Base-by-base conservation (phyloP, 176 grass and related monocot genomes). In the Elymus sibiricus region DNA sequence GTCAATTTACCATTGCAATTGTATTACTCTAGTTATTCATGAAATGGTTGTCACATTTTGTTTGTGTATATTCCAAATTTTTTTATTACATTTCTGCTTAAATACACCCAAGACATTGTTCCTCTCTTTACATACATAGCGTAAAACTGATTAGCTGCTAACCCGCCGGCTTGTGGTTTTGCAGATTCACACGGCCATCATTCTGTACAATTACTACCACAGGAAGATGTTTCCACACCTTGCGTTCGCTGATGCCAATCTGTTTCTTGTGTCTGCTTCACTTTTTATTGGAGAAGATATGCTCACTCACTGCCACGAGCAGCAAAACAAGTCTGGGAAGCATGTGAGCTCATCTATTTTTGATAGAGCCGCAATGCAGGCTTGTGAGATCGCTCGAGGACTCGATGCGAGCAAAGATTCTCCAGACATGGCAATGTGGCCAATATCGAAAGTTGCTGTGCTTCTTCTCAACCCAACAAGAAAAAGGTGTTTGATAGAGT, bases 401-500 rank as follows among this genome's bases (percentile, higher is more conserved):
- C 83, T 98, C 49, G 77, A 87, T 29, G 56, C 88, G 10, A 84
- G 6, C 5, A 79, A 64, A 39, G 76, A 82, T 58, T 62, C 58
- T 21, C 85, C 77, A 5, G 51, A 76, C 14, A 81, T 86, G n/a
- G 16, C 13, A 10, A 35, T 66, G 15, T 98, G 93, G 95, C 89
- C 91, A 9, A 64, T 93, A 38, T 83, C 77, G 21, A 90, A 84
- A 86, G 80, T 98, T 26, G 93, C 87, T 22, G 79, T 95, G 9
- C 65, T 95, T 85, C 80, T 95, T 51, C 40, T 90, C 0, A 78
- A 93, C 90, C 44, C 6, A 3, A 87, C 74, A 22, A 85, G 13
- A 62, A 90, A 90, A 60, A 80, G 32, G 29, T 98, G 95, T 74
- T 75, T 95, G 49, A 58, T 98, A 19, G 56, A 98, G 51, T 53